Evolutionary conservation across 768 basidiomycete genomes (phyloP), one percentile per base, ranked within the genome.

Genomic region (Lactarius vividus): DNA sequence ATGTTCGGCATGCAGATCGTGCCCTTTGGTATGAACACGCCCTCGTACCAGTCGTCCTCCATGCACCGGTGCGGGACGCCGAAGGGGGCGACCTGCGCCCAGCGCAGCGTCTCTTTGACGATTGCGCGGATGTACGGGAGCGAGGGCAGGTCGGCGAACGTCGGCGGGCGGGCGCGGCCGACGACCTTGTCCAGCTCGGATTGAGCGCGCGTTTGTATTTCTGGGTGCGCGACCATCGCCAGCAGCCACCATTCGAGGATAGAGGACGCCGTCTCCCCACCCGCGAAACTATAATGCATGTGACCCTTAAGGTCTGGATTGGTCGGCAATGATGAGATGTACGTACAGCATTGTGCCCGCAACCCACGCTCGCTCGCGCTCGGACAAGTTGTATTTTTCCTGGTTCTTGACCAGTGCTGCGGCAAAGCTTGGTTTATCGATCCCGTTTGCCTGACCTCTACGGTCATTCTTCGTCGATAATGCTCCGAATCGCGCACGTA

Each of bases 181-280:
- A 82, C 66, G 8, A 82, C 74, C 4, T 56, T 23, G 66, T 83
- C 81, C 13, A 83, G 73, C 66, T 82, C 81, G 6, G 71, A 72
- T 57, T 81, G 82, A 0, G 79, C 80, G 61, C 70, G 75, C 11
- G 44, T 62, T 62, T 78, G 78, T 18, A 74, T 68, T 18, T 78
- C 74, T 1, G 81, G 81, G 64, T 79, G 66, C 16, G 75, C 69
- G 5, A 77, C 70, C 77, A 82, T 78, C 0, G 77, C 76, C 16
- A 81, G 72, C 54, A 82, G 65, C 67, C 82, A 79, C 1, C 73
- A 66, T 20, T 71, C 65, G 3, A 80, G 55, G 2, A 74, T 70
- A 4, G 74, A 35, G 37, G 60, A 40, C 15, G 52, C 57, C 28
- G 54, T 33, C 46, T 62, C 61, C 1, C 6, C 46, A 13, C 35